phyloP scores from a whole-genome alignment of 2,329 filamentous ascomycete genomes.

The Claviceps africana region DNA sequence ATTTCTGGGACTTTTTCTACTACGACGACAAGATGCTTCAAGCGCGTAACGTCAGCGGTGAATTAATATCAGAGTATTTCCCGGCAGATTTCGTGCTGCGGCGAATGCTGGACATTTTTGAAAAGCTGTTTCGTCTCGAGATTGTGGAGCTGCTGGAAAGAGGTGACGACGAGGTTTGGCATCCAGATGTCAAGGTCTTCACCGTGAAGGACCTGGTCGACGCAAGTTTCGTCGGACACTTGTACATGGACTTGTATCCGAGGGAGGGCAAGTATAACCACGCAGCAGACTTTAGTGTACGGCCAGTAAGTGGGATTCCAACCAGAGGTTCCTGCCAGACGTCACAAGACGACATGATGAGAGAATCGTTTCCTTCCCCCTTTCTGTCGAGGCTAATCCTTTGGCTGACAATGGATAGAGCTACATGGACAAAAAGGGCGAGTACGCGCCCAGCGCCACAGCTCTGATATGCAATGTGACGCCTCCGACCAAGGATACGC shows the following conservation, averaged over 20 bases:
- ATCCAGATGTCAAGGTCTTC: neutral
- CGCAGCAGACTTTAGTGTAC: neutral
- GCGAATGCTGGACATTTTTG: neutral
- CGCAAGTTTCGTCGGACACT: neutral
- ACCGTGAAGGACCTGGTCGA: neutral
- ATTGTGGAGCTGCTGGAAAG: neutral
- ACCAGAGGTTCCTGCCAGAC: neutral
- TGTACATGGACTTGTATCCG: neutral
- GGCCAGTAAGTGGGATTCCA: neutral
- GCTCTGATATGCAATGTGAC: neutral
- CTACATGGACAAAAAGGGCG: neutral
- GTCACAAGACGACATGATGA: neutral
- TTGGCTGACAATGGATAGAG: neutral
- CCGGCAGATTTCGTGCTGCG: neutral
- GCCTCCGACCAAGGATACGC: neutral
- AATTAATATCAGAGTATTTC: neutral
- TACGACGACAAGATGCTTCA: neutral
- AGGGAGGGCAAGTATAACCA: neutral
- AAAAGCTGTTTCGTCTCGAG: neutral
- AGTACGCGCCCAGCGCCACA: neutral
- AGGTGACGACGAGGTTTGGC: neutral
- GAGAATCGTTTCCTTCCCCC: neutral
- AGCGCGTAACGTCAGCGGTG: neutral
- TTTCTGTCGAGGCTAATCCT: neutral
- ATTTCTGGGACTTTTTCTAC: neutral